Base-by-base conservation (phyloP, 257 asterid species). In the Avicennia marina region DNA sequence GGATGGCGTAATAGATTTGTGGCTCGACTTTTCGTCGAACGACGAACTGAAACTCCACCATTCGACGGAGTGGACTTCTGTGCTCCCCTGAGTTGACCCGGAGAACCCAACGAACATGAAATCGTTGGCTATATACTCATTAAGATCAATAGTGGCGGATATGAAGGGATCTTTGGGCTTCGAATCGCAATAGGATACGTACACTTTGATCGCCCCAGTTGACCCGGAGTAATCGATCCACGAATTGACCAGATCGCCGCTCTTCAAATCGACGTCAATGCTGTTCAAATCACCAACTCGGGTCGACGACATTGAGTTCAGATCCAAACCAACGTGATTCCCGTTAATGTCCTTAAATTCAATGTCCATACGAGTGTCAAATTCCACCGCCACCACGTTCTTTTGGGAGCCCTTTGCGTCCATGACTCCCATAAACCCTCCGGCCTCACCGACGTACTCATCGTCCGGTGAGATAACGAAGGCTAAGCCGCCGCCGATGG, bases 41-140 rank as follows among this genome's bases (percentile, higher is more conserved):
- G 80, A 74, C 3, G 96, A 84, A 48, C 60, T 70, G 65, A 87
- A 87, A 56, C 93, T 87, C 96, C 96, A 87, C 96, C 95, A 84
- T 16, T 78, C 85, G 17, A 87, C 72, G 61, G 69, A 70, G 64
- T 87, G 96, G 27, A 69, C 65, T 70, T 87, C 96, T 0, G 96
- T 87, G 54, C 96, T 87, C 50, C 96, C 96, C 72, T 87, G 96
- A 48, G 96, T 87, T 17, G 96, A 84, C 55, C 84, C 95, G 39
- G 85, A 57, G 53, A 87, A 82, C 20, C 96, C 96, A 15, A 84
- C 93, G 27, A 77, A 87, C 89, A 80, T 82, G 68, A 76, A 80
- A 62, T 87, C 96, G 40, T 70, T 67, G 22, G 56, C 71, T 9
- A 75, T 18, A 44, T 84, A 80, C 22, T 76, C 83, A 20, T 44